Conservation (phyloP, 2,329 filamentous ascomycete species). For the Colletotrichum destructivum region DNA sequence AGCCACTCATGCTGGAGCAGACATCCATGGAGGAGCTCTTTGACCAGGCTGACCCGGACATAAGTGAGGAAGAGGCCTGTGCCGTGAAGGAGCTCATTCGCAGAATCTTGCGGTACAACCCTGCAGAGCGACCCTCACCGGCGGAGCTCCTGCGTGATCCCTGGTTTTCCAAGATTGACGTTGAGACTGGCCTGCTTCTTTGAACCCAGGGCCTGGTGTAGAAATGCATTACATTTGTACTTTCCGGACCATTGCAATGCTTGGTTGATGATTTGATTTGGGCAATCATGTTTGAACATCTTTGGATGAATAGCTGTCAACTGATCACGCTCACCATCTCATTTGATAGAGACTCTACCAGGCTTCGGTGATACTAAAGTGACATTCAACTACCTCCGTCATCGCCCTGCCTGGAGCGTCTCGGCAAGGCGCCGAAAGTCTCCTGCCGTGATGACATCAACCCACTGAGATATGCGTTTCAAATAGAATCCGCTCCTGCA, state of each 20-base stretch:
- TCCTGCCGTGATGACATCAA: background rate
- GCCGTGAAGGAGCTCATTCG: slow-evolving; percentile 49
- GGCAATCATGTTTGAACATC: too few relatives aligned
- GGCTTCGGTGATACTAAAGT: too few relatives aligned
- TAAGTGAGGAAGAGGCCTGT: slow-evolving; percentile 46
- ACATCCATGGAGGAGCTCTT: slow-evolving; percentile 48
- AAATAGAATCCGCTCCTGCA: slow-evolving; percentile 1
- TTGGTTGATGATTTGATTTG: too few relatives aligned
- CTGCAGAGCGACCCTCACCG: slow-evolving; percentile 48
- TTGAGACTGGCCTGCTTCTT: background rate
- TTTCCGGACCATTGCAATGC: too few relatives aligned
- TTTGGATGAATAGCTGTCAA: too few relatives aligned
- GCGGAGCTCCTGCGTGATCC: slow-evolving; percentile 50
- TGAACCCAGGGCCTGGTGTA: too few relatives aligned
- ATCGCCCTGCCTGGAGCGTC: background rate
- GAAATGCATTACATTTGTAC: too few relatives aligned
- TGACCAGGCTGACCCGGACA: slow-evolving; percentile 45
- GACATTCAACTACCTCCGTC: too few relatives aligned
- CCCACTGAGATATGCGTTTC: background rate
- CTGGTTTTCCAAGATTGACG: slow-evolving; percentile 46
- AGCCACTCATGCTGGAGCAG: slow-evolving; percentile 46
- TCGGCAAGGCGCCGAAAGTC: slow-evolving; percentile 2
- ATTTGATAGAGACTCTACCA: too few relatives aligned
- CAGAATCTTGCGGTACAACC: slow-evolving; percentile 51
- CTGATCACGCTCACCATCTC: too few relatives aligned